These are phyloP conservation scores for Oropetium thomaeum DNA, from an alignment of 176 grass and related monocot genomes.

Conservation along the genomic window DNA sequence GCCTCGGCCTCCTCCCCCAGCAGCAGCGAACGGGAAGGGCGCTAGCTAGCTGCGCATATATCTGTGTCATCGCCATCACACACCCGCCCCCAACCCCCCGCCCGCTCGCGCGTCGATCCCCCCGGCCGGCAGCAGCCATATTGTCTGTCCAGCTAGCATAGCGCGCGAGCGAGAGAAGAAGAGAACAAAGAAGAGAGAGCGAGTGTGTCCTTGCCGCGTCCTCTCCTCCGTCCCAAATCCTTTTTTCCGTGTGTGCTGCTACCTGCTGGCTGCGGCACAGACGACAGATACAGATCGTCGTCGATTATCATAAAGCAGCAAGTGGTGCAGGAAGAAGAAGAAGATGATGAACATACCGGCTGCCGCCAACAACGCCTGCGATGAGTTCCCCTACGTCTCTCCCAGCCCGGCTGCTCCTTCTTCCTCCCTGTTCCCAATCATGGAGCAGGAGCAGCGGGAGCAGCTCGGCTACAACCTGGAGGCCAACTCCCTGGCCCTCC, in stretches of 20 bases:
- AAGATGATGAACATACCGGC: constrained; percentile 55
- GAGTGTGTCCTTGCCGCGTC: constrained; percentile 36
- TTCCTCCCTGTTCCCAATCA: constrained; percentile 35
- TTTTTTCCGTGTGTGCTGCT: constrained; percentile 28
- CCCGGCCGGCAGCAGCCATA: not conserved
- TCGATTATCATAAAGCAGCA: constrained; percentile 31
- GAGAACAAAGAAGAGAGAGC: not conserved
- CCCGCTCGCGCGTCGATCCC: not conserved
- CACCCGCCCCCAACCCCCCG: constrained; percentile 1
- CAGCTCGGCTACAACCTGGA: constrained; percentile 55
- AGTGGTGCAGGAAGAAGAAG: not conserved
- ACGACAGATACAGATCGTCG: not conserved
- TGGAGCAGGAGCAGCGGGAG: constrained; percentile 51
- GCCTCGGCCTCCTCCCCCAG: accelerated
- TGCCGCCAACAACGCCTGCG: constrained; percentile 20
- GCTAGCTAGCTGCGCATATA: constrained; percentile 18
- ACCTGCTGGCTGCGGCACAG: not conserved
- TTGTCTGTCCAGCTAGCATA: not conserved
- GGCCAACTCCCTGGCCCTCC: constrained; percentile 38
- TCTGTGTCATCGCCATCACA: constrained; percentile 28
- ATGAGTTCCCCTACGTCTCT: constrained; percentile 44
- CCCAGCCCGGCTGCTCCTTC: constrained; percentile 1
- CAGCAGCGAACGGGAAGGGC: not conserved
- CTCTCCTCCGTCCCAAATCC: constrained; percentile 38
- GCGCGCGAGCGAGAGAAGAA: not conserved